A percentile compares a stretch with the other conserved stretches of the same genome.
Conservation (phyloP, 352 stramenopile genomes). For the Thalassiosira pacifica region DNA sequence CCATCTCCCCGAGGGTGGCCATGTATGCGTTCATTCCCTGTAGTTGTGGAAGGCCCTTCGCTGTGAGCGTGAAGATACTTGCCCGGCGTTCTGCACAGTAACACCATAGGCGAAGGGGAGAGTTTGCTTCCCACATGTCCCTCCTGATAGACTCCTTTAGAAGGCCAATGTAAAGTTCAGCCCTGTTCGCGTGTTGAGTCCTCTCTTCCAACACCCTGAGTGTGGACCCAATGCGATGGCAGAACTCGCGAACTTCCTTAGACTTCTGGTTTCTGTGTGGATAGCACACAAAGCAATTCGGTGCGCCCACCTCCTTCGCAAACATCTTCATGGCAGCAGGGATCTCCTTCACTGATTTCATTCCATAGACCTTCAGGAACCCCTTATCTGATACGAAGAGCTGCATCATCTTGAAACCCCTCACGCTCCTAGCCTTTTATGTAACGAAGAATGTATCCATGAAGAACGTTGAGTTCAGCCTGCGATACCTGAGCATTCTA, state of each 20-base stretch:
- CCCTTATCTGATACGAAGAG: slow-evolving; percentile 62
- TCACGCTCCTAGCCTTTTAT: slow-evolving; percentile 39
- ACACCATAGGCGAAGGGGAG: slow-evolving; percentile 39
- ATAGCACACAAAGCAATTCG: slow-evolving; percentile 46
- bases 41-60: neutral
- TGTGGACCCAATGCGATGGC: slow-evolving; percentile 44
- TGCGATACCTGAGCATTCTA: slow-evolving; percentile 27
- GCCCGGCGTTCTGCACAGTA: slow-evolving; percentile 50
- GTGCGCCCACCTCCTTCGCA: slow-evolving; percentile 62
- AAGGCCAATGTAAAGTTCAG: slow-evolving; percentile 52
- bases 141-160: slow-evolving; percentile 51
- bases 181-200: slow-evolving; percentile 46
- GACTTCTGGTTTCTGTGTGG: slow-evolving; percentile 33
- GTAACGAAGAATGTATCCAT: slow-evolving; percentile 66
- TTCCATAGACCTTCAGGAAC: slow-evolving; percentile 41
- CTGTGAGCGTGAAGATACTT: neutral
- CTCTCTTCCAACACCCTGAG: slow-evolving; percentile 33
- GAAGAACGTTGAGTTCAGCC: slow-evolving; percentile 39
- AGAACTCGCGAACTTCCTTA: slow-evolving; percentile 36
- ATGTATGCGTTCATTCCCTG: neutral
- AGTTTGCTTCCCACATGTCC: slow-evolving; percentile 34
- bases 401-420: slow-evolving; percentile 50
- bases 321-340: slow-evolving; percentile 49
- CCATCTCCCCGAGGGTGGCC: slow-evolving; percentile 18
- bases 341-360: slow-evolving; percentile 48